Conservation (phyloP, 148 eudicot species). For the Rhododendron williamsianum region DNA sequence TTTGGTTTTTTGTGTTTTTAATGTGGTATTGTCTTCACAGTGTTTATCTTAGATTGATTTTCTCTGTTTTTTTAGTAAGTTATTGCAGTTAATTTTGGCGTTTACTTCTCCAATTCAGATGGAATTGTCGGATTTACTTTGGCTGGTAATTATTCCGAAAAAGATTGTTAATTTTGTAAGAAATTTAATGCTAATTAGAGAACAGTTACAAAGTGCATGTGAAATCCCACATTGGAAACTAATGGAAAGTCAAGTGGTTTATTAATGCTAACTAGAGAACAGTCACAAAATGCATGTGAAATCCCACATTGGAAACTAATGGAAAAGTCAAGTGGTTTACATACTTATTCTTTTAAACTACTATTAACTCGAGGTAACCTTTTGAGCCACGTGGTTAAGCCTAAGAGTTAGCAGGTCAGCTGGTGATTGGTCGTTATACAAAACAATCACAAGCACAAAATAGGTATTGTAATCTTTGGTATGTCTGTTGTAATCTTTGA, state of each 20-base stretch:
- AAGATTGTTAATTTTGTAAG: neutral
- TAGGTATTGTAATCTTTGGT: neutral
- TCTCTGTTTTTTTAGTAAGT: neutral
- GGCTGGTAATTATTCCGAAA: neutral
- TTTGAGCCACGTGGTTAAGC: neutral
- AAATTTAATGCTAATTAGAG: neutral
- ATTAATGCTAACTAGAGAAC: neutral
- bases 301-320: too few relatives aligned
- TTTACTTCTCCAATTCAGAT: neutral
- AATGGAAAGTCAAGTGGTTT: neutral
- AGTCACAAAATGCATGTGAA: too few relatives aligned
- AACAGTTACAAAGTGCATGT: neutral
- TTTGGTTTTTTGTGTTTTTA: constrained; percentile 1
- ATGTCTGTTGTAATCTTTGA: neutral
- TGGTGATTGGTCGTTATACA: neutral
- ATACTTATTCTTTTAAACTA: neutral
- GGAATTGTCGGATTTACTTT: neutral
- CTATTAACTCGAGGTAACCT: neutral
- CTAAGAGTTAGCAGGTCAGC: neutral
- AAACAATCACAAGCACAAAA: neutral
- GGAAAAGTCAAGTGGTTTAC: neutral
- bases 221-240: too few relatives aligned
- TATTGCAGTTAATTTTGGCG: neutral
- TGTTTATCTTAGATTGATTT: neutral
- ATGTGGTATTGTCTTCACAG: neutral